Evolutionary conservation across 768 basidiomycete genomes (phyloP), one percentile per base, ranked within the genome.

Genomic region (Phlebiopsis gigantea): DNA sequence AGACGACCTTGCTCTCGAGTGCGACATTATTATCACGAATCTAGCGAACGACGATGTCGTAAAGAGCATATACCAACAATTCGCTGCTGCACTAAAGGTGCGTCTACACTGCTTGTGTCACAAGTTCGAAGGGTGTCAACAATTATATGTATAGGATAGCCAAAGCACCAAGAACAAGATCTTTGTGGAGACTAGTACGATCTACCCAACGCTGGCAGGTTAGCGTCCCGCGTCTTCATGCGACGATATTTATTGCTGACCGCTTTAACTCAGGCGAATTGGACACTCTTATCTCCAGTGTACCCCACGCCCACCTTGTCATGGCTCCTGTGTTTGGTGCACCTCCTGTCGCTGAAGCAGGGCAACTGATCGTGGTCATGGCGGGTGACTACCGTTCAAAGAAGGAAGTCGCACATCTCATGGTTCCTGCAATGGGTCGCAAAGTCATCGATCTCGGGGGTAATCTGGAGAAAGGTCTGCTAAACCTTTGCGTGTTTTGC

Each of bases 141-240:
- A n/a, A 42, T 48, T 65, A 15, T n/a, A 17, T n/a, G 14, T 21
- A 34, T 60, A 73, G 71, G 62, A 61, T 10, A 43, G 59, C 15
- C 75, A 77, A 28, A 75, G 79, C 1, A 66, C 75, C 6, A 76
- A 72, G 65, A 69, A 75, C 61, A 93, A 85, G 68, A 87, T 91
- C 46, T 92, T 94, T 61, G 85, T 93, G 29, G 92, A 95, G 62
- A 91, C 87, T 12, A 85, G 84, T 71, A 95, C 92, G 2, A 89
- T 90, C 47, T 68, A 64, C 34, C 66, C 65, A 1, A 53, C 62
- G 0, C 53, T 66, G 21, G 65, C 67, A 44, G 67, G 67, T 66
- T 22, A 19, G 62, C 34, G 17, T 45, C 21, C 50, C 24, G 7
- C n/a, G n/a, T n/a, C n/a, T 17, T 34, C 34, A 24, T n/a, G 17